Base-by-base conservation (phyloP, 257 asterid species). In the Nicotiana tomentosiformis region DNA sequence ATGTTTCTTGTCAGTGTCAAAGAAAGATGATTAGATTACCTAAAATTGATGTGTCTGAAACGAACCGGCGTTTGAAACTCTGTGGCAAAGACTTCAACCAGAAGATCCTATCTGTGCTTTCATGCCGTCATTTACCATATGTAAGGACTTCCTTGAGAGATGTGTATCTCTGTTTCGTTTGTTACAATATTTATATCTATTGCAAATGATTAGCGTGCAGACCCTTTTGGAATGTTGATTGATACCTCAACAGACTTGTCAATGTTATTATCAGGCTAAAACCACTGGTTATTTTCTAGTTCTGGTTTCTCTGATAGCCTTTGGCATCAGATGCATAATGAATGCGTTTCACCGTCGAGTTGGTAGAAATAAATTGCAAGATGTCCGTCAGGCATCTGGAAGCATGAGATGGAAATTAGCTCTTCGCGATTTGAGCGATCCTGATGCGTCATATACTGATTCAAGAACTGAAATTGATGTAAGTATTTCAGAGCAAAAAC, bases 281-380 rank as follows among this genome's bases (percentile, higher is more conserved):
- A 86, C 88, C 78, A 76, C 85, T 77, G 87, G 88, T 61, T 88
- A 87, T 77, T 85, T 93, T 66, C 92, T 91, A 74, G 87, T 90
- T 89, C 84, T 90, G 91, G 92, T 89, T 86, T 90, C 97, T 82
- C 83, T 92, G 86, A 56, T 92, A 65, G 93, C 88, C 86, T 84
- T 91, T 81, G 91, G 94, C 93, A 89, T 92, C 83, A 86, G 86
- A 87, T 92, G 93, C 91, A 69, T 91, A 82, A 81, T 90, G 56
- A 81, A 67, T 20, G 86, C 89, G 69, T 86, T 88, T 66, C 85
- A 43, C 66, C 84, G 78, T 82, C 85, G 85, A 84, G 78, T 61
- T 82, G 65, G 86, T 5, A 81, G 82, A 77, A 85, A 81, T 14
- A 84, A 77, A 74, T 56, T 85, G 5, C 60, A 80, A 77, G 60